Percentiles rank a stretch among this genome's conserved stretches.
These are phyloP conservation scores for Arthrobotrys musiformis DNA, from an alignment of 2,329 filamentous ascomycete genomes.

Conservation along the genomic window DNA sequence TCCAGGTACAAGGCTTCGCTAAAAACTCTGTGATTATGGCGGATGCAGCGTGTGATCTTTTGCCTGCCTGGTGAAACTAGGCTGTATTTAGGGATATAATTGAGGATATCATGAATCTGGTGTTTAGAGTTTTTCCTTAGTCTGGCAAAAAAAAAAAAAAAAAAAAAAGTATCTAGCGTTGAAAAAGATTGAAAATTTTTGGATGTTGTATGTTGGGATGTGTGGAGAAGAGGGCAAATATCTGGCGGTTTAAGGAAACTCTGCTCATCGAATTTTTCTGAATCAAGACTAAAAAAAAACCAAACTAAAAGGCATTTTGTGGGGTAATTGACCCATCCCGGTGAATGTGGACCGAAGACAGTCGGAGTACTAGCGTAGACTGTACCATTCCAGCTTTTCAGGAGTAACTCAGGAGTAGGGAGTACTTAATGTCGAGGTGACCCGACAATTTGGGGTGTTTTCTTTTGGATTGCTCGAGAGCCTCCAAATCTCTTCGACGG, in stretches of 20 bases:
- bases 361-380: conserved; percentile 21
- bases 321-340: conserved; percentile 1
- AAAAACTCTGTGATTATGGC: conserved; percentile 31
- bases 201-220: neutral
- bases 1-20: conserved; percentile 21
- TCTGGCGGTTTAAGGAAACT: neutral
- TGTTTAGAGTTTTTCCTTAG: neutral
- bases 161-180: too few relatives aligned
- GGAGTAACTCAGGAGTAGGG: conserved; percentile 13
- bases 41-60: conserved; percentile 39
- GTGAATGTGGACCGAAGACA: conserved; percentile 17
- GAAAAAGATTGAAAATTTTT: neutral
- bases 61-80: neutral
- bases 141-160: neutral
- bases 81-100: neutral
- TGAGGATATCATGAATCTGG: neutral
- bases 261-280: conserved; percentile 4
- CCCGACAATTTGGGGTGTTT: neutral
- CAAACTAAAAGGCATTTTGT: conserved; percentile 21
- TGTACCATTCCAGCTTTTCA: conserved; percentile 15
- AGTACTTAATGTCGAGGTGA: conserved; percentile 29
- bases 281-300: conserved; percentile 22
- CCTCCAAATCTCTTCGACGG: conserved; percentile 20
- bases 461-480: conserved; percentile 3
- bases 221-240: conserved; percentile 6